phyloP scores from a whole-genome alignment of 768 basidiomycete species.

The Hygrophoropsis aurantiaca region DNA sequence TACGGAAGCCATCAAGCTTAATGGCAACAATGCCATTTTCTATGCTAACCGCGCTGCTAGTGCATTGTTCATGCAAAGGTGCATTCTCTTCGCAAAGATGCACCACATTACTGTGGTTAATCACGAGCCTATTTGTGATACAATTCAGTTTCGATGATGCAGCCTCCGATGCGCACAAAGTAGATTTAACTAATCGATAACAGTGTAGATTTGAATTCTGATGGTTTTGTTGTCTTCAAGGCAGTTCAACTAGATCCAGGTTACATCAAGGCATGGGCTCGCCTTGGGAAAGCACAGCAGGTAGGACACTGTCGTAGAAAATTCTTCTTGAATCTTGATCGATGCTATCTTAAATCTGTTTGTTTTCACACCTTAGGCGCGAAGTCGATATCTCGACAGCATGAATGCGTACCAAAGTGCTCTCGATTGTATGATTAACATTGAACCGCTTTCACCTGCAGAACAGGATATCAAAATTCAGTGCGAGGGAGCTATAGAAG shows the following conservation, averaged over 20 bases:
- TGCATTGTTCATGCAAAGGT: constrained; percentile 36
- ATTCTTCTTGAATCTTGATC: too few species aligned
- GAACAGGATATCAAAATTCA: too few species aligned
- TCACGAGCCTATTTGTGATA: background rate
- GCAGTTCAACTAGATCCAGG: constrained; percentile 39
- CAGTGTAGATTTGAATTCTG: too few species aligned
- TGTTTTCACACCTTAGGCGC: too few species aligned
- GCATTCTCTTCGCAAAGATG: background rate
- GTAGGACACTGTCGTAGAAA: too few species aligned
- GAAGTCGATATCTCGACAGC: too few species aligned
- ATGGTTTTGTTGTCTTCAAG: constrained; percentile 11
- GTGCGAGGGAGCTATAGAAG: too few species aligned
- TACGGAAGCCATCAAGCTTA: constrained; percentile 39
- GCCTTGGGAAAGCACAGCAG: constrained; percentile 33
- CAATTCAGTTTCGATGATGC: constrained; percentile 2
- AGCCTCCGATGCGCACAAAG: constrained; percentile 1
- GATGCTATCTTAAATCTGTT: too few species aligned
- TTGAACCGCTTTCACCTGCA: too few species aligned
- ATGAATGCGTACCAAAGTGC: too few species aligned
- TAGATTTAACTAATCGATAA: background rate
- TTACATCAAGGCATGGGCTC: constrained; percentile 43
- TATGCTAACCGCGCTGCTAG: constrained; percentile 47
- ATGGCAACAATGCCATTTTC: constrained; percentile 39
- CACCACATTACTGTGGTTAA: background rate
- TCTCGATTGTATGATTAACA: too few species aligned